Evolutionary conservation across 2,329 filamentous ascomycete genomes (phyloP), one percentile per base, ranked within the genome.

Genomic region (Alternaria triticina): DNA sequence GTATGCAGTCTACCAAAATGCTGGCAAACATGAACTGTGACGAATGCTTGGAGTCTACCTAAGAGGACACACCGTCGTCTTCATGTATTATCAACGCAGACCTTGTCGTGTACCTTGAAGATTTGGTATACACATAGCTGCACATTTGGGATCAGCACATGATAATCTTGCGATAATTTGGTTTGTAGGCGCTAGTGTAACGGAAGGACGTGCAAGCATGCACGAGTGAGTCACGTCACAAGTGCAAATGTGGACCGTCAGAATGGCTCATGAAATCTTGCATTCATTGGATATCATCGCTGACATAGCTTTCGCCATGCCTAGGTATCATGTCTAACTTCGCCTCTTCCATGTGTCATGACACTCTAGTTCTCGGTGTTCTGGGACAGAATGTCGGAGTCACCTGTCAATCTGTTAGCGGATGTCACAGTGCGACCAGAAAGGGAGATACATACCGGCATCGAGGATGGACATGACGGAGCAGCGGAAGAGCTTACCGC

Each of bases 401-500:
- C 83, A 83, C 77, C 75, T 77, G 52, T 57, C 20, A 7, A 20
- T 43, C 25, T 56, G 62, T 76, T 60, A 77, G 69, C 47, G 54
- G 25, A n/a, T 10, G 27, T 25, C 20, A 43, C 20, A 4, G 15
- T 28, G 46, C 40, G 4, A 43, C 49, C 30, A 47, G 30, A 49
- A 54, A 43, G 9, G 9, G 7, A 27, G 17, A 27, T 55, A 76
- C 75, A 66, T 73, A 77, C 95, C 96, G 82, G 94, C 94, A 85
- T 99, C 96, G 74, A 98, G 87, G 82, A 98, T 91, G 77, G 94
- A 91, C 92, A 99, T 96, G 85, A 94, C 97, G 75, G 93, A 95
- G 90, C 93, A 97, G 77, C 94, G 90, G 91, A 97, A 99, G 82
- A 99, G 91, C 88, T 98, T 98, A 88, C 96, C 96, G 87, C 94